phyloP scores from a whole-genome alignment of 495 filamentous ascomycete genomes.

The Penicillium mononematosum region DNA sequence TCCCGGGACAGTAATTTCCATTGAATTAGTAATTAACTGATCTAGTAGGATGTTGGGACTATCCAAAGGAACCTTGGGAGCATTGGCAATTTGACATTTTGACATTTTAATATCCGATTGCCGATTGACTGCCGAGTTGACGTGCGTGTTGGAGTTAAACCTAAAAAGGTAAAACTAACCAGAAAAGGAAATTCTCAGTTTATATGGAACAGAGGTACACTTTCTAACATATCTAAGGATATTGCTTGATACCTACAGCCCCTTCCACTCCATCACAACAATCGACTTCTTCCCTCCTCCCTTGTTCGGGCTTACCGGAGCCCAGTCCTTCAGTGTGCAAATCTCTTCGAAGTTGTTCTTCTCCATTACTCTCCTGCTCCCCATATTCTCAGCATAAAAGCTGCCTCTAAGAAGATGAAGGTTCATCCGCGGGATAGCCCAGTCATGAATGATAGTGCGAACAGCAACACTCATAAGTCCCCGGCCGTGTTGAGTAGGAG shows the following conservation, averaged over 20 bases:
- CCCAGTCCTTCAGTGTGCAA: slow-evolving; percentile 21
- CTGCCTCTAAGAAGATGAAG: slow-evolving; percentile 15
- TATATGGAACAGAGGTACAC: too few species aligned
- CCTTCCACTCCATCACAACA: slow-evolving; percentile 13
- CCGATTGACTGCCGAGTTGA: too few species aligned
- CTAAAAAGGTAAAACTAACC: too few species aligned
- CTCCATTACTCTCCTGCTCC: slow-evolving; percentile 24
- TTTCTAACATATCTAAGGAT: not conserved
- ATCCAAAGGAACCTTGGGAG: too few species aligned
- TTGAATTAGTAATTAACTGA: not conserved
- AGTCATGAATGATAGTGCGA: slow-evolving; percentile 24
- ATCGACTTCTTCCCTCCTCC: slow-evolving; percentile 24
- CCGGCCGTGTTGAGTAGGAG: slow-evolving; percentile 23
- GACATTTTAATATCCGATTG: too few species aligned
- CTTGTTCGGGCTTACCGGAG: slow-evolving; percentile 10
- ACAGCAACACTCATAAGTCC: slow-evolving; percentile 31
- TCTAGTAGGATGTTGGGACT: too few species aligned
- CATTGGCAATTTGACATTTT: too few species aligned
- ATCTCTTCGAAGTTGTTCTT: slow-evolving; percentile 27
- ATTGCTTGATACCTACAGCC: not conserved
- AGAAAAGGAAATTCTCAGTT: too few species aligned
- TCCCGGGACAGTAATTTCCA: not conserved
- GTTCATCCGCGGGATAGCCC: slow-evolving; percentile 33
- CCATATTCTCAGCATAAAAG: slow-evolving; percentile 25
- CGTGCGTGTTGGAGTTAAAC: too few species aligned